Conservation (phyloP, 306 rosid species). For the Cucumis hystrix region DNA sequence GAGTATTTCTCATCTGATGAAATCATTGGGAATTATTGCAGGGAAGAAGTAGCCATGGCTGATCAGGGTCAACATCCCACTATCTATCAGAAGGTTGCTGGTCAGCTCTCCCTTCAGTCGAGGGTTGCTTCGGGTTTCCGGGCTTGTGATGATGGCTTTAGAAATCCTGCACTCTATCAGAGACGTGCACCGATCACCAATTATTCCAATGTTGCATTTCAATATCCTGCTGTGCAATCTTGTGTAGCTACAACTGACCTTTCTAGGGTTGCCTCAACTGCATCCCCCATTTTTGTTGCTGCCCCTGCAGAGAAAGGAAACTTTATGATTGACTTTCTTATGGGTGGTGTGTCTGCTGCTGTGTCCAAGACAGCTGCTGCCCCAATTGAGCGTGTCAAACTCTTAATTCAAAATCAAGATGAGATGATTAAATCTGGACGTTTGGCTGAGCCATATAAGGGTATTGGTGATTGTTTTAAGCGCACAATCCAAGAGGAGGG, state of each 20-base stretch:
- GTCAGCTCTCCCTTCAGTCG: conserved; percentile 49
- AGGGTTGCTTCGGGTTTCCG: conserved; percentile 24
- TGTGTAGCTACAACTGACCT: conserved; percentile 43
- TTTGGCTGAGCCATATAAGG: conserved; percentile 72
- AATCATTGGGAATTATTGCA: background rate
- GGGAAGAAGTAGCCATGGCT: conserved; percentile 46
- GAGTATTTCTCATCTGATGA: background rate
- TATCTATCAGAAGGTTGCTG: conserved; percentile 59
- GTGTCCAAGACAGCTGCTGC: conserved; percentile 88
- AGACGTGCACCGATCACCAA: conserved; percentile 37
- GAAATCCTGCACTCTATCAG: conserved; percentile 37
- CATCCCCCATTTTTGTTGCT: conserved; percentile 63
- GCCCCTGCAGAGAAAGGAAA: conserved; percentile 75
- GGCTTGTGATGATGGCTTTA: conserved; percentile 30
- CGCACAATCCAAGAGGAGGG: conserved; percentile 81
- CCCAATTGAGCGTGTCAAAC: conserved; percentile 75
- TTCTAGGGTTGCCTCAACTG: conserved; percentile 36
- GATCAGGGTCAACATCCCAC: conserved; percentile 75
- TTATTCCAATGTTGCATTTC: conserved; percentile 54
- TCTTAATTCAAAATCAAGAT: conserved; percentile 79
- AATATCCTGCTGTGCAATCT: conserved; percentile 34
- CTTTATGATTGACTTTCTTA: conserved; percentile 56
- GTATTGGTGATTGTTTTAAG: conserved; percentile 65
- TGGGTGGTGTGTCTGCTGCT: conserved; percentile 96
- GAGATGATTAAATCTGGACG: conserved; percentile 75